phyloP scores from a whole-genome alignment of 306 rosid genomes.

The Hylodesmum podocarpum region DNA sequence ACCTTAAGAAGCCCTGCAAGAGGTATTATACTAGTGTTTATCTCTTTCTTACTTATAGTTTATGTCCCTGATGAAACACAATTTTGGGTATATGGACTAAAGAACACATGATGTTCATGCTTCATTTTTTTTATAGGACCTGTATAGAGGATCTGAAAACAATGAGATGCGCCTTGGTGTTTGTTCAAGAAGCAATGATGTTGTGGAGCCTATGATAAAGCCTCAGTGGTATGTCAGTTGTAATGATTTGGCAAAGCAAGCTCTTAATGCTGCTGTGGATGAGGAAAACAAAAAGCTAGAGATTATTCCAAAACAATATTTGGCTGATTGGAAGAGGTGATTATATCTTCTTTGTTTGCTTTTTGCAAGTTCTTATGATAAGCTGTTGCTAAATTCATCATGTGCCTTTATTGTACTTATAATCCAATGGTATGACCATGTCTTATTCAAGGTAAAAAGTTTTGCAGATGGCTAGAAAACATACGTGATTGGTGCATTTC shows the following conservation, averaged over 20 bases:
- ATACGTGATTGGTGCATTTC: constrained; percentile 97
- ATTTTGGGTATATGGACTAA: background rate
- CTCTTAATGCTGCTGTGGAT: constrained; percentile 72
- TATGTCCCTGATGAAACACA: background rate
- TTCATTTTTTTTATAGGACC: constrained; percentile 58
- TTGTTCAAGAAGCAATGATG: constrained; percentile 93
- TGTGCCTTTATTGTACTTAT: background rate
- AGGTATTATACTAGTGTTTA: background rate
- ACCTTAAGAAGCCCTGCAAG: background rate
- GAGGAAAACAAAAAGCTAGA: constrained; percentile 64
- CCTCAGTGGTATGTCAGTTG: constrained; percentile 94
- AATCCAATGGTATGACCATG: background rate
- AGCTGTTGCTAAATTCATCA: background rate
- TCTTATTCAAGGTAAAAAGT: constrained; percentile 1
- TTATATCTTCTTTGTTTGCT: constrained; percentile 19
- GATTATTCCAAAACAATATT: constrained; percentile 80
- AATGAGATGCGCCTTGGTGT: constrained; percentile 96
- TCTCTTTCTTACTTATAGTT: constrained; percentile 13
- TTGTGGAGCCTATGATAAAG: constrained; percentile 91
- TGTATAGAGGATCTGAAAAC: constrained; percentile 75
- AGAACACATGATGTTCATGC: background rate
- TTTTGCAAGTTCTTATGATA: background rate
- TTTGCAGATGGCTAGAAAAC: constrained; percentile 88
- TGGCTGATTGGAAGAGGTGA: constrained; percentile 83
- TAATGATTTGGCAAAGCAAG: constrained; percentile 61